These are phyloP conservation scores for Naegleria fowleri DNA, from an alignment of 208 protist species.

Conservation along the genomic window DNA sequence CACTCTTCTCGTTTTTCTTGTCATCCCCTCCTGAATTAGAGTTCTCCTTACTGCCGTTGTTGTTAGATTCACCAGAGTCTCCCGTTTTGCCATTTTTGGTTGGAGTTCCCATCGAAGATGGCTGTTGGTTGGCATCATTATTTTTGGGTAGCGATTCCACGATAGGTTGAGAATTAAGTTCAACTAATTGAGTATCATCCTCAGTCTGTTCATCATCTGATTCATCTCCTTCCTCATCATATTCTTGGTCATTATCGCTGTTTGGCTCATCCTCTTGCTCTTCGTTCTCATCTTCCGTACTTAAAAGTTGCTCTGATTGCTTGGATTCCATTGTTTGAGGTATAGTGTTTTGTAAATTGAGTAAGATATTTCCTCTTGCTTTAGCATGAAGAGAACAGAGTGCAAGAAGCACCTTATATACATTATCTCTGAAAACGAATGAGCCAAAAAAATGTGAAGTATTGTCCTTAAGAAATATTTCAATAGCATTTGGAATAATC, in stretches of 20 bases:
- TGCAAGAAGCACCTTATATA: neutral
- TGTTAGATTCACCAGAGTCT: neutral
- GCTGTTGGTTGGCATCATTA: neutral
- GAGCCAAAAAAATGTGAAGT: constrained; percentile 26
- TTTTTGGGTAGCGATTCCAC: neutral
- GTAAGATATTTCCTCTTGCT: constrained; percentile 1
- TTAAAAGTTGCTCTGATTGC: neutral
- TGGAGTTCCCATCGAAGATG: neutral
- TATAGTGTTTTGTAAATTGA: neutral
- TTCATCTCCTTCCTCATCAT: neutral
- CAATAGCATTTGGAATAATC: constrained; percentile 28
- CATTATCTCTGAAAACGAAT: constrained; percentile 27
- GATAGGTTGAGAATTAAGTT: neutral
- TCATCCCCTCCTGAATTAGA: neutral
- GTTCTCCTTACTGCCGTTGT: neutral
- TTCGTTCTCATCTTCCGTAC: neutral
- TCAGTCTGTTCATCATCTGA: neutral
- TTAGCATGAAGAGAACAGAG: neutral
- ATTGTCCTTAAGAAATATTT: constrained; percentile 4
- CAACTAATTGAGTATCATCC: neutral
- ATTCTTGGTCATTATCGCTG: neutral
- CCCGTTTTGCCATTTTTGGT: neutral
- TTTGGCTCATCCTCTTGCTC: neutral
- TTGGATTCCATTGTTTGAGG: neutral
- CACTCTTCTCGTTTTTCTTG: neutral